Evolutionary conservation across 2,329 filamentous ascomycete species (phyloP).

Genomic region (Phialophora tarda): DNA sequence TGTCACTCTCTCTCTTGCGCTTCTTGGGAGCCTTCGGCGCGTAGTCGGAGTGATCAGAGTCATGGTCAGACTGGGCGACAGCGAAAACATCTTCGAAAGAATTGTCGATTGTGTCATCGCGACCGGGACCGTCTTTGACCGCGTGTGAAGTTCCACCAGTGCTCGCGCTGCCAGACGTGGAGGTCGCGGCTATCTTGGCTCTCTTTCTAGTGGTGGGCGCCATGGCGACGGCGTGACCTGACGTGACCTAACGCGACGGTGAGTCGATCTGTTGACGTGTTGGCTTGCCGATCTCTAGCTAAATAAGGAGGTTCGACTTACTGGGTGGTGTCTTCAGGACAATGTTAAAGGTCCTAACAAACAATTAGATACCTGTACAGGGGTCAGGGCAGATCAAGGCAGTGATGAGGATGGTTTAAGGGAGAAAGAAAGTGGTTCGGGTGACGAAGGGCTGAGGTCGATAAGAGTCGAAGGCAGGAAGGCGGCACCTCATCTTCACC

Average conservation of each 20-base stretch:
- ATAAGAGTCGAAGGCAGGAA: slow-evolving; percentile 2
- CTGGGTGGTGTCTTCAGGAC: background rate
- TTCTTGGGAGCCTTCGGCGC: slow-evolving; percentile 2
- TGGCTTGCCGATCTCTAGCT: background rate
- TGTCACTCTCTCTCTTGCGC: slow-evolving; percentile 18
- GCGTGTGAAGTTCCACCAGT: slow-evolving; percentile 7
- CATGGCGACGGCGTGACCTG: slow-evolving; percentile 5
- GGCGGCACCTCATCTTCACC: background rate
- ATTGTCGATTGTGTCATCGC: background rate
- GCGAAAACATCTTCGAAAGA: background rate
- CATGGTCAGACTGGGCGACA: slow-evolving; percentile 8
- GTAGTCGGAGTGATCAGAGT: slow-evolving; percentile 26
- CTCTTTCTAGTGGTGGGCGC: slow-evolving; percentile 21
- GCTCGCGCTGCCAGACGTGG: background rate
- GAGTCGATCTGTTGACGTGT: slow-evolving; percentile 8
- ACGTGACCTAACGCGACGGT: background rate
- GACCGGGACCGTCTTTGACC: background rate
- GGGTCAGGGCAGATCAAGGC: background rate
- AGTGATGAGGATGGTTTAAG: background rate
- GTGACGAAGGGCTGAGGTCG: background rate
- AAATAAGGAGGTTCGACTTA: background rate
- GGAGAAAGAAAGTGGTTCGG: background rate
- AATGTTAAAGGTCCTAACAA: background rate
- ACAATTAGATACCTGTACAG: background rate
- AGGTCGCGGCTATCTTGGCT: slow-evolving; percentile 5